Conservation (phyloP, 306 rosid genomes). For the Pyrus betulifolia region DNA sequence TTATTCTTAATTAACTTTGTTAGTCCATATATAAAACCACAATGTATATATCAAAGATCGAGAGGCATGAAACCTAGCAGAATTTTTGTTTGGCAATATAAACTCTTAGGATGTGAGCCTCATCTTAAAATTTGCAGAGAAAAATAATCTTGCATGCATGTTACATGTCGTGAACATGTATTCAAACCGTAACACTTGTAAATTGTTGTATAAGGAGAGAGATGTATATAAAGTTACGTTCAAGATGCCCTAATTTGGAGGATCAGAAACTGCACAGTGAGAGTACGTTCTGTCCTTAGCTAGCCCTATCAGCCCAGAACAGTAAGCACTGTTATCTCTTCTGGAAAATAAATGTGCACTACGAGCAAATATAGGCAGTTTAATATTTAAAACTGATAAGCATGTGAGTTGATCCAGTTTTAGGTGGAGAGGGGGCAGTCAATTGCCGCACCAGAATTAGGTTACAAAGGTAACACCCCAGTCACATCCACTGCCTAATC, state of each 20-base stretch:
- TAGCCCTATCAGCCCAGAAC: not conserved
- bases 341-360: not conserved
- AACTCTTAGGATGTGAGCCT: not conserved
- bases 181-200: not conserved
- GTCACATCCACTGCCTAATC: conserved; percentile 7
- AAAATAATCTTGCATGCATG: too few species aligned
- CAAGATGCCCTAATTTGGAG: not conserved
- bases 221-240: too few species aligned
- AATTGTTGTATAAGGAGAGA: not conserved
- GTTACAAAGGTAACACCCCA: not conserved
- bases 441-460: not conserved
- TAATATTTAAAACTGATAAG: not conserved
- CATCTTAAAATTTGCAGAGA: too few species aligned
- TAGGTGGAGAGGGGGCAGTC: not conserved
- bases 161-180: too few species aligned
- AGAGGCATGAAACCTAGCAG: not conserved
- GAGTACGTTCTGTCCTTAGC: not conserved
- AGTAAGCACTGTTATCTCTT: not conserved
- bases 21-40: not conserved
- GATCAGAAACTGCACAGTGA: not conserved
- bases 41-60: too few species aligned
- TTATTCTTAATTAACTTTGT: not conserved
- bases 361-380: not conserved
- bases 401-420: not conserved
- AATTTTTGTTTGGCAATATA: too few species aligned